Conservation (phyloP, 208 protist species). For the Wallacemonas collosoma region DNA sequence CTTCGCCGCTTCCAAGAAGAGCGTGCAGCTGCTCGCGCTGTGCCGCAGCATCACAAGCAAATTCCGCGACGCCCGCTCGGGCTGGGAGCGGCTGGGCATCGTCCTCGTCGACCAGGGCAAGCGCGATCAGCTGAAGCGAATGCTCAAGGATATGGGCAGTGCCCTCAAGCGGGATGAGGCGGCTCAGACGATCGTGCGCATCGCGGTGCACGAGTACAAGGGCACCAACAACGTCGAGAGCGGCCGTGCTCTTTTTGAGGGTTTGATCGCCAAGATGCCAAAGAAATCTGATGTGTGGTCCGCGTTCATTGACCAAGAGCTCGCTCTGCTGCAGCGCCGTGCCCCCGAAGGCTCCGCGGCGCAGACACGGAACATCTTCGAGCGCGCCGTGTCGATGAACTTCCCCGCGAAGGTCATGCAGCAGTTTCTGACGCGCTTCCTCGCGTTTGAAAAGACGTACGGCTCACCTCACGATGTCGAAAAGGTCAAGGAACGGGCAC, state of each 20-base stretch:
- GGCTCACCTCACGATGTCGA: slow-evolving; percentile 83
- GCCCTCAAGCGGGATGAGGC: slow-evolving; percentile 65
- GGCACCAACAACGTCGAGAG: slow-evolving; percentile 71
- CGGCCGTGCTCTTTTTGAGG: slow-evolving; percentile 90
- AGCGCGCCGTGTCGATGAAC: slow-evolving; percentile 79
- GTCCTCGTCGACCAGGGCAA: slow-evolving; percentile 80
- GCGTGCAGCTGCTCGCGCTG: slow-evolving; percentile 75
- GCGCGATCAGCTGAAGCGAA: slow-evolving; percentile 85
- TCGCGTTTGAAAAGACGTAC: slow-evolving; percentile 95
- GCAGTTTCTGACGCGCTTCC: slow-evolving; percentile 95
- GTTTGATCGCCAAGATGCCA: slow-evolving; percentile 80
- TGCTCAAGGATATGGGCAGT: slow-evolving; percentile 81
- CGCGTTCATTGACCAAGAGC: slow-evolving; percentile 90
- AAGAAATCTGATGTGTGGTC: slow-evolving; percentile 92
- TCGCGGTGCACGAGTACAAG: slow-evolving; percentile 87
- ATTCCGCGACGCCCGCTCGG: slow-evolving; percentile 66
- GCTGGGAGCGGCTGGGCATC: slow-evolving; percentile 82
- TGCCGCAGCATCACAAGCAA: slow-evolving; percentile 85
- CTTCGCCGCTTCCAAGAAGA: slow-evolving; percentile 71
- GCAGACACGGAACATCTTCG: slow-evolving; percentile 72
- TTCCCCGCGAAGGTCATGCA: slow-evolving; percentile 90
- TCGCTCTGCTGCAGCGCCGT: slow-evolving; percentile 60
- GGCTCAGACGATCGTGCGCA: slow-evolving; percentile 60
- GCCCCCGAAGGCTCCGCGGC: slow-evolving; percentile 39
- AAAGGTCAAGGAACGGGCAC: slow-evolving; percentile 93